phyloP scores from a whole-genome alignment of 768 basidiomycete genomes.

The Mycena floridula region DNA sequence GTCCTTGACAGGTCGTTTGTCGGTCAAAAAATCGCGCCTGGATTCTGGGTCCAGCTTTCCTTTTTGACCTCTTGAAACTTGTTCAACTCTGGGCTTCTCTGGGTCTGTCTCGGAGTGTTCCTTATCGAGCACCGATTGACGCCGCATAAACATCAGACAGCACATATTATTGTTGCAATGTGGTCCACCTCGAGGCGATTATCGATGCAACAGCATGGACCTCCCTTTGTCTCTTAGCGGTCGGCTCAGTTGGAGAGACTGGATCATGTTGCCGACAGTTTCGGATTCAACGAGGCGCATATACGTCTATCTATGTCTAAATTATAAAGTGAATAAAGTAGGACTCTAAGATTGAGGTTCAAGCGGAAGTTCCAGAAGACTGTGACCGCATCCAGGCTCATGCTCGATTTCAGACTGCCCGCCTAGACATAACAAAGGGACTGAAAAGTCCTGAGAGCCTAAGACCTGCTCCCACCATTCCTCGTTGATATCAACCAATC shows the following conservation, averaged over 20 bases:
- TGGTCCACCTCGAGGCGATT: no score
- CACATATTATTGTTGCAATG: no score
- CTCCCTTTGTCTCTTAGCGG: not conserved
- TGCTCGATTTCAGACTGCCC: constrained; percentile 25
- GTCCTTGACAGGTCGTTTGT: no score
- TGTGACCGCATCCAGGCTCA: constrained; percentile 34
- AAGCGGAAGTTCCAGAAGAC: not conserved
- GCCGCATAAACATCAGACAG: no score
- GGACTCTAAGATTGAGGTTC: not conserved
- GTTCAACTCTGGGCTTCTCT: no score
- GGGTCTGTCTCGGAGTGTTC: no score
- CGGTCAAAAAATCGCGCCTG: no score
- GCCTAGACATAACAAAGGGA: constrained; percentile 37
- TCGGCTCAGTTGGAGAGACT: not conserved
- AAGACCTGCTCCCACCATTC: not conserved
- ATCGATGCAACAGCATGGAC: not conserved
- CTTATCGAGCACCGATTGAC: no score
- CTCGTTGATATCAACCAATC: constrained; percentile 3
- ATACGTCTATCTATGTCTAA: not conserved
- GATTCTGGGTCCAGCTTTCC: no score
- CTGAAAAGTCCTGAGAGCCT: constrained; percentile 5
- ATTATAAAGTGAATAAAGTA: not conserved
- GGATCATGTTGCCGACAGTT: not conserved
- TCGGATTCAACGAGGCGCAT: not conserved
- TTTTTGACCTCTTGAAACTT: no score